Conservation (phyloP, 139 green algal species). For the Ostreobium quekettii region DNA sequence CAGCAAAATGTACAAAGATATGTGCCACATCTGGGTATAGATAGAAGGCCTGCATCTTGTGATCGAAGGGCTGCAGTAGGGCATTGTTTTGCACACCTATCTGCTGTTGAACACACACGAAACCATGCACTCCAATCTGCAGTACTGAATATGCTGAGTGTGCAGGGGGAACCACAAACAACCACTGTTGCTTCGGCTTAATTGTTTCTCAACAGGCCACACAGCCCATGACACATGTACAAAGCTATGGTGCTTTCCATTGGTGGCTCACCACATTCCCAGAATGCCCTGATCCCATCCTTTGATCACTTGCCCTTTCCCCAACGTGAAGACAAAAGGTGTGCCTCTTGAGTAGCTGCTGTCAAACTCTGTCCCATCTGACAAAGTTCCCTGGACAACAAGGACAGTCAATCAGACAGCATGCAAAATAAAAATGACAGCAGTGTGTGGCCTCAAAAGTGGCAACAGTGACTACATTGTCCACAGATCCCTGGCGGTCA, state of each 20-base stretch:
- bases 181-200: not conserved
- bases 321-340: slow-evolving; percentile 31
- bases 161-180: not conserved
- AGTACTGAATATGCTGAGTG: not conserved
- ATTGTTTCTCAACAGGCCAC: not conserved
- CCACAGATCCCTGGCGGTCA: too few species aligned
- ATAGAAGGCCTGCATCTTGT: too few species aligned
- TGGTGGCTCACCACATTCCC: slow-evolving; percentile 25
- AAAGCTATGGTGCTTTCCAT: not conserved
- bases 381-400: slow-evolving; percentile 24
- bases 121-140: not conserved
- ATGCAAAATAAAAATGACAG: too few species aligned
- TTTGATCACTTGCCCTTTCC: slow-evolving; percentile 31
- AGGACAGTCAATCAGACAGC: not conserved
- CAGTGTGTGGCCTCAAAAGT: too few species aligned
- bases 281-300: slow-evolving; percentile 42
- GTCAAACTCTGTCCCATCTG: slow-evolving; percentile 47
- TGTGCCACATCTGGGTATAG: too few species aligned
- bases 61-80: too few species aligned
- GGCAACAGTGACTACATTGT: too few species aligned
- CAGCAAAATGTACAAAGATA: not conserved
- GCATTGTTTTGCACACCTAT: not conserved
- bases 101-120: not conserved
- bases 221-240: not conserved
- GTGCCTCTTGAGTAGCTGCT: slow-evolving; percentile 18